Evolutionary conservation across 305 asterid genomes (phyloP).

Genomic region (Stenogyne calaminthoides): DNA sequence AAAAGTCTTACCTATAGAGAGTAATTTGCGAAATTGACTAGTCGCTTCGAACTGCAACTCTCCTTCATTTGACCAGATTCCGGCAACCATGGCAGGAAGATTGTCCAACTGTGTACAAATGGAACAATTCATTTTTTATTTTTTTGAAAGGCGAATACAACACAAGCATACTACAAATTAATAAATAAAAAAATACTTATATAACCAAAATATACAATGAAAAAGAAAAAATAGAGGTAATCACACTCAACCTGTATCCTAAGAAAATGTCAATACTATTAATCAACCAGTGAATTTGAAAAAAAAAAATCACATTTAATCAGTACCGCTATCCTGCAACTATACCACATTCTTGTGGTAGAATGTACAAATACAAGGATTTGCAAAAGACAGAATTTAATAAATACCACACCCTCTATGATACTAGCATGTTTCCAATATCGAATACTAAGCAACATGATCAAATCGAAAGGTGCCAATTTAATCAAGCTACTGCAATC

Average conservation of each 20-base stretch:
- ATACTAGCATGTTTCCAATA: no score
- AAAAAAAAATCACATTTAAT: no score
- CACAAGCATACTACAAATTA: background rate
- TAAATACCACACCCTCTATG: no score
- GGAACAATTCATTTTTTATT: background rate
- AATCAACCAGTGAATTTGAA: conserved; percentile 7
- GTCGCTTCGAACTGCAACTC: conserved; percentile 82
- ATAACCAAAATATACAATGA: background rate
- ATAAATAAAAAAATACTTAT: background rate
- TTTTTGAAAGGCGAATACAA: background rate
- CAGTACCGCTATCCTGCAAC: no score
- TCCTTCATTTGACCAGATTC: conserved; percentile 67
- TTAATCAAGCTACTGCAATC: conserved; percentile 10
- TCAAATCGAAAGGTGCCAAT: background rate
- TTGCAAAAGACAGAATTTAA: no score
- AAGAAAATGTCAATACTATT: conserved; percentile 13
- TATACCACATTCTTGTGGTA: conserved; percentile 11
- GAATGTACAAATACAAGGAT: background rate
- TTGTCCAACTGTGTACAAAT: conserved; percentile 64
- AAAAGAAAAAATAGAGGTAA: background rate
- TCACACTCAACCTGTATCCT: background rate
- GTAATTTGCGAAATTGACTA: conserved; percentile 79
- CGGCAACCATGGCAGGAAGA: conserved; percentile 76
- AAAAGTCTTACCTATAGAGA: conserved; percentile 65
- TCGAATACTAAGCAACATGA: background rate